Evolutionary conservation across 345 rosid species (phyloP).

Genomic region (Excoecaria agallocha): DNA sequence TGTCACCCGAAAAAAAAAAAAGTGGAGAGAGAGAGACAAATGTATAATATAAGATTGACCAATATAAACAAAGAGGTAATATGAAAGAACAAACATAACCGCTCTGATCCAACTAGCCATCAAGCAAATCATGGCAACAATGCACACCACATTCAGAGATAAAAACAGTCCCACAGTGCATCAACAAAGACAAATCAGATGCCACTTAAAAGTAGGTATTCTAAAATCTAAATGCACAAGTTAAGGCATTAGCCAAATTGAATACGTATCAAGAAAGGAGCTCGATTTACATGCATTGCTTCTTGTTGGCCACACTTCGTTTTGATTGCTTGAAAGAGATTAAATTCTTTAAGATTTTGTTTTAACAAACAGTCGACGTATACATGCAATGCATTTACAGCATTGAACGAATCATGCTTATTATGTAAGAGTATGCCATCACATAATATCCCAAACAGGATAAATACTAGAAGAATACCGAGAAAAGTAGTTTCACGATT

Average conservation of each 20-base stretch:
- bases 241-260: not conserved
- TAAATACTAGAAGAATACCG: constrained; percentile 36
- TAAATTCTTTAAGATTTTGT: not conserved
- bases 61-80: not conserved
- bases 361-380: not conserved
- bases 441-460: not conserved
- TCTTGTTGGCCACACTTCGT: not conserved
- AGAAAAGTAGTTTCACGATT: constrained; percentile 58
- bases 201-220: not conserved
- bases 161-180: not conserved
- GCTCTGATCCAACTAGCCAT: not conserved
- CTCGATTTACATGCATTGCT: not conserved
- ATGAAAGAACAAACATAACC: not conserved
- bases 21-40: too few species aligned
- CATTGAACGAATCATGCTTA: not conserved
- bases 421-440: not conserved
- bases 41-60: not conserved
- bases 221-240: not conserved
- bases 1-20: not conserved
- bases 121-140: not conserved
- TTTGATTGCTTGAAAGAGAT: not conserved
- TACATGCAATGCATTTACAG: not conserved
- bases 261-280: not conserved
- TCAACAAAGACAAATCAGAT: not conserved
- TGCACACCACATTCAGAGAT: not conserved